Evolutionary conservation across 331 rosid genomes (phyloP).

Genomic region (Malus hybrid): DNA sequence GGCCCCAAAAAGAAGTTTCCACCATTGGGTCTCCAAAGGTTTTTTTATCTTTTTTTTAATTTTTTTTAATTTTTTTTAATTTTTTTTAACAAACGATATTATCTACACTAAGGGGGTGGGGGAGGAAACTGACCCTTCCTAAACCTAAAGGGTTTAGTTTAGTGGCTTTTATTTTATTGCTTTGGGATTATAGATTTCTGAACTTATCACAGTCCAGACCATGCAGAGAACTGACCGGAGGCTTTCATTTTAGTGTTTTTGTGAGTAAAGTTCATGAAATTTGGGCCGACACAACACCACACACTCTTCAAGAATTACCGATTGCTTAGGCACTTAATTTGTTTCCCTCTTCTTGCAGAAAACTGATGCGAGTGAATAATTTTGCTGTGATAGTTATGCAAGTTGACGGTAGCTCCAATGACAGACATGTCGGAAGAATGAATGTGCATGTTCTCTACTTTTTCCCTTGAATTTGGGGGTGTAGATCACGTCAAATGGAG

Average conservation of each 20-base stretch:
- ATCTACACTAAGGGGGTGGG: too few relatives aligned
- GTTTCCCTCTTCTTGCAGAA: conserved; percentile 34
- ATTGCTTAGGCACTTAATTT: not conserved
- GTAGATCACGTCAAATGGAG: conserved; percentile 1
- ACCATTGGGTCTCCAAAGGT: not conserved
- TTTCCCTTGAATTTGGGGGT: not conserved
- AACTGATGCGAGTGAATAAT: conserved; percentile 30
- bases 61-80: too few relatives aligned
- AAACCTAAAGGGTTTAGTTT: not conserved
- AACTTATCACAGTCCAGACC: not conserved
- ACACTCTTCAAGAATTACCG: not conserved
- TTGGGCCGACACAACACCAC: not conserved
- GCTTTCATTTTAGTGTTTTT: not conserved
- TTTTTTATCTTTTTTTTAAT: too few relatives aligned
- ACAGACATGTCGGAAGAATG: conserved; percentile 5
- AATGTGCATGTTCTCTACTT: not conserved
- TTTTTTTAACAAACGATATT: too few relatives aligned
- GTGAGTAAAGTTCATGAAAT: not conserved
- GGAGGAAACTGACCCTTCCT: too few relatives aligned
- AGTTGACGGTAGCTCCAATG: conserved; percentile 17
- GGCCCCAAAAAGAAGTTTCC: not conserved
- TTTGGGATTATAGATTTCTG: not conserved
- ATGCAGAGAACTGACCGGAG: not conserved
- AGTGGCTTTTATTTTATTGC: not conserved
- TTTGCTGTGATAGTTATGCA: conserved; percentile 9